Base-by-base conservation (phyloP, 2,329 filamentous ascomycete species). In the Paraphoma sp. region DNA sequence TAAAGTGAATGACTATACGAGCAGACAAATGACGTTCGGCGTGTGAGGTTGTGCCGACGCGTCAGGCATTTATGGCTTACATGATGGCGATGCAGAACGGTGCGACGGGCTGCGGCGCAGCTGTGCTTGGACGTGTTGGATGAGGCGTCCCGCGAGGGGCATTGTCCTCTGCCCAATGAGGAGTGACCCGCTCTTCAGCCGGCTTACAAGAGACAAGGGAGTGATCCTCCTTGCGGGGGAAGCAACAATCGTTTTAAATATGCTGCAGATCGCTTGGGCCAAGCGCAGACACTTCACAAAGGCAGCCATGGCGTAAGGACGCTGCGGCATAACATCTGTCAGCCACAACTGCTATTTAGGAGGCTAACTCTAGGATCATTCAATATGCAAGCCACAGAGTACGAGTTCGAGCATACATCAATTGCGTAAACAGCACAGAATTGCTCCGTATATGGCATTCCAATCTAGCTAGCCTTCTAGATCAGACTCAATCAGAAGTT, bases 401-500 rank as follows among this genome's bases (percentile, higher is more conserved):
- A 14, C 33, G 33, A 36, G 9, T 36, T 4, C 33, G 33, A 36
- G 14, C 14, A 36, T 36, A 14, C 6, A 10, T 36, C 9, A 6
- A 36, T 36, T 36, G 33, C 10, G 33, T 7, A 36, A 10, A 36
- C 33, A 36, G 33, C 33, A 36, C 23, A 5, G 23, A 23, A 23
- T 23, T 23, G 23, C 5, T 23, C 23, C 23, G 23, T 23, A 23
- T 23, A 23, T 23, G 23, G 23, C 23, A 23, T 23, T 23, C 5
- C 23, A 23, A 23, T 23, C 23, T 36, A 36, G 33, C 33, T 36
- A 36, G 33, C 33, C 33, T 14, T 36, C 33, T 14, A 36, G 7
- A 4, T 23, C 23, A 23, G 23, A 23, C 9, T 36, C 33, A 10
- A 36, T 43, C 42, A 67, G 12, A 67, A 61, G 36, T 59, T 61